Base-by-base conservation (phyloP, 371 early-diverging fungal species). In the Apophysomyces trapeziformis region DNA sequence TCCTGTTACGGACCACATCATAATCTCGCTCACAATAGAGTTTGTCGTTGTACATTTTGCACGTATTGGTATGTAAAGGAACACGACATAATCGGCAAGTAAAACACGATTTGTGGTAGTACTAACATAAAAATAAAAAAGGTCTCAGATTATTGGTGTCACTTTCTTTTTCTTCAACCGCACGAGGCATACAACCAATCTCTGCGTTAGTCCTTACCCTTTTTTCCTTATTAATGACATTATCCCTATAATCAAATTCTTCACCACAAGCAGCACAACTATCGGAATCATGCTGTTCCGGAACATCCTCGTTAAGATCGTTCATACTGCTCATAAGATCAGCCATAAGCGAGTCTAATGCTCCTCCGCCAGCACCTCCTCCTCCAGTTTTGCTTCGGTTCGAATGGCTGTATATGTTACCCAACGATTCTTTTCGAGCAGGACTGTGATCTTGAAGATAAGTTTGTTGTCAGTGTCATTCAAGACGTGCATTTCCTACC, bases 1-100 rank as follows among this genome's bases (percentile, higher is more conserved):
- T 68, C 6, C 80, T 73, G 50, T 83, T 79, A 63, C 80, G 68
- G 21, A 85, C 78, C 3, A 84, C 85, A 65, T 81, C 83, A 68
- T 77, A 87, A 68, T 80, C 87, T 68, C 79, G 80, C 72, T 94
- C 93, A 70, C 94, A 94, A 56, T 91, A 88, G 39, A 92, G 72
- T 38, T 79, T 75, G 26, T 88, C 87, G 44, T 87, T 84, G 64
- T 88, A 75, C 58, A 89, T 86, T 21, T 50, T 50, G 18, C 54
- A 50, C 21, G 54, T 26, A 54, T 84, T 75, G 44, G 78, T 80
- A 63, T 82, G 80, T 69, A 85, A 87, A 38, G 88, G 84, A 14
- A 78, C 75, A 14, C 81, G 77, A 75, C 94, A 94, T 38, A 87
- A 70, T 35, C 74, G 83, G 70, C 94, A 94, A 57, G 79, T 80